Percentiles rank a stretch among this genome's conserved stretches.
Evolutionary conservation across 2,329 filamentous ascomycete species (phyloP).

Genomic region (Sclerotinia trifoliorum): DNA sequence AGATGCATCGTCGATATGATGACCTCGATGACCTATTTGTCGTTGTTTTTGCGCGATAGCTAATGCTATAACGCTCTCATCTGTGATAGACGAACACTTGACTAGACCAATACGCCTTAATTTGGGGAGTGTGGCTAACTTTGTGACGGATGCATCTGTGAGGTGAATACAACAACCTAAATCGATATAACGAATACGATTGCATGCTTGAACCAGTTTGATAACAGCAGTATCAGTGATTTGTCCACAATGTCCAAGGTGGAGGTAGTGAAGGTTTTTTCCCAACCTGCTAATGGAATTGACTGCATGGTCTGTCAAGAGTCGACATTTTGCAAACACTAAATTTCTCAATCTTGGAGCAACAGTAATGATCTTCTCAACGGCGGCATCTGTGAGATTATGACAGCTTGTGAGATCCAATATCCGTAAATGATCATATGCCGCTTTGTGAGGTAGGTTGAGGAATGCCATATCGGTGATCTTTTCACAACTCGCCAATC

Average conservation of each 20-base stretch:
- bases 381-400: constrained; percentile 79
- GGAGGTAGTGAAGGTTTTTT: constrained; percentile 96
- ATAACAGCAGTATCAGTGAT: constrained; percentile 90
- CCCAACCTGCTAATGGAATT: constrained; percentile 83
- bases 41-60: constrained; percentile 50
- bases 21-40: constrained; percentile 1
- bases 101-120: constrained; percentile 92
- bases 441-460: constrained; percentile 63
- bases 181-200: constrained; percentile 95
- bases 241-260: constrained; percentile 87
- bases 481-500: constrained; percentile 79
- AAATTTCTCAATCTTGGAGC: constrained; percentile 89
- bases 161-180: constrained; percentile 89
- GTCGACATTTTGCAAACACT: constrained; percentile 89
- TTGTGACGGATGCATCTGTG: constrained; percentile 82
- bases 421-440: constrained; percentile 86
- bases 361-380: constrained; percentile 81
- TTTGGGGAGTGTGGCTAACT: constrained; percentile 84
- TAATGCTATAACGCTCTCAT: constrained; percentile 81
- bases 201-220: constrained; percentile 79
- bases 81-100: constrained; percentile 88
- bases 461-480: constrained; percentile 90
- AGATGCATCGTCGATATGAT: constrained; percentile 10
- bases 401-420: constrained; percentile 89
- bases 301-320: constrained; percentile 87